A percentile compares a stretch with the other conserved stretches of the same genome.
Conservation (phyloP, 1,284 basidiomycete genomes). For the Puccinia horiana region DNA sequence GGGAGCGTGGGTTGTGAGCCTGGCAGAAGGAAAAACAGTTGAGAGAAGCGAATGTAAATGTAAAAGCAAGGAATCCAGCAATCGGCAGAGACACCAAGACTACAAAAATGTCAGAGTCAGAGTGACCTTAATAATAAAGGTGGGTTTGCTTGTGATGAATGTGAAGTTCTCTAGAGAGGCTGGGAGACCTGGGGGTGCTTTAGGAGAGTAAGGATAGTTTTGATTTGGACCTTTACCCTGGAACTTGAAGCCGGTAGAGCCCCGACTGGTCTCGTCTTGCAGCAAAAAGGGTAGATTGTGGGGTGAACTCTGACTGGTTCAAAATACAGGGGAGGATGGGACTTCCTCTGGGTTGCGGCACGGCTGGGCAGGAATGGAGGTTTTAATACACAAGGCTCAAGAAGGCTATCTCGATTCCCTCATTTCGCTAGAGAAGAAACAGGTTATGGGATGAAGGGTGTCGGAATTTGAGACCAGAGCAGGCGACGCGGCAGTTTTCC, state of each 20-base stretch:
- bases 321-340: not conserved
- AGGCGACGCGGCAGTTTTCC: not conserved
- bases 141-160: not conserved
- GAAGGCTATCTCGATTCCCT: not conserved
- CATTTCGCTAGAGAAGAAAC: constrained; percentile 8
- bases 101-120: too few relatives aligned
- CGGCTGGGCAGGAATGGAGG: not conserved
- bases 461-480: not conserved
- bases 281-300: not conserved
- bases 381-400: not conserved
- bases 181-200: not conserved
- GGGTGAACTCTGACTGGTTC: not conserved
- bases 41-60: not conserved
- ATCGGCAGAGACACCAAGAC: too few relatives aligned
- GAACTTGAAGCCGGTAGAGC: not conserved
- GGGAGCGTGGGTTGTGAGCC: not conserved
- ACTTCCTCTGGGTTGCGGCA: not conserved
- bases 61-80: too few relatives aligned
- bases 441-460: not conserved
- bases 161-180: not conserved
- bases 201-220: not conserved
- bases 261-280: too few relatives aligned
- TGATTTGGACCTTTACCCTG: not conserved
- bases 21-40: not conserved
- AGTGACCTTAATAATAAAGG: too few relatives aligned